Base-by-base conservation (phyloP, 2,329 filamentous ascomycete species). In the Zymoseptoria pseudotritici region DNA sequence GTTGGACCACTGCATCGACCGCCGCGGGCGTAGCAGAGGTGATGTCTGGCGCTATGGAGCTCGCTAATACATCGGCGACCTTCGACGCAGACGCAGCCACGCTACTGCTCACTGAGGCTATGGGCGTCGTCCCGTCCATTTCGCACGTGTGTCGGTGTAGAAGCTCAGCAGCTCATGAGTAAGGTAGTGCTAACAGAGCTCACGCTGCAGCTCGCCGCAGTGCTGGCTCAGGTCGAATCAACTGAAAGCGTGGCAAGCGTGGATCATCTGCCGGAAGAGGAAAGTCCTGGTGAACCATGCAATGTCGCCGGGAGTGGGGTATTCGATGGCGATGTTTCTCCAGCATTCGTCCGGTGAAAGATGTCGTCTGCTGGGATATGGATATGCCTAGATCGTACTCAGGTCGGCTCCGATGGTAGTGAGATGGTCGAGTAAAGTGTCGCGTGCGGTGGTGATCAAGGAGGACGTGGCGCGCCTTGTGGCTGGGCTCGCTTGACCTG, bases 1-100 rank as follows among this genome's bases (percentile, higher is more conserved):
- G 61, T 7, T 46, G 13, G 36, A 46, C 36, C 5, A 24, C 50
- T 24, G 54, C 50, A 17, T 49, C 31, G 49, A 54, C 24, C n/a
- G 56, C 42, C 50, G 65, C 58, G 26, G 61, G 46, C 24, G 60
- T 61, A 58, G 58, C 61, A 58, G 58, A 62, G 53, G 57, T 54
- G 55, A 61, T 53, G 59, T 56, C 55, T 52, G 55, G 54, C 24
- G 36, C 54, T 20, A 54, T 46, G 10, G 36, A 46, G 36, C 36
- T 46, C 36, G 13, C 36, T 17, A 17, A n/a, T 46, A 46, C 54
- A 26, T 61, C 54, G 56, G 58, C 42, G 26, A 57, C 29, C 42
- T 22, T 56, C 22, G 36, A 22, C 53, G 54, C 51, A 31, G 59
- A 56, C 11, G 46, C 22, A 57, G 22, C 55, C 50, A 51, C 46